Evolutionary conservation across 306 rosid genomes (phyloP), one percentile per base, ranked within the genome.

Genomic region (Prunus padus): DNA sequence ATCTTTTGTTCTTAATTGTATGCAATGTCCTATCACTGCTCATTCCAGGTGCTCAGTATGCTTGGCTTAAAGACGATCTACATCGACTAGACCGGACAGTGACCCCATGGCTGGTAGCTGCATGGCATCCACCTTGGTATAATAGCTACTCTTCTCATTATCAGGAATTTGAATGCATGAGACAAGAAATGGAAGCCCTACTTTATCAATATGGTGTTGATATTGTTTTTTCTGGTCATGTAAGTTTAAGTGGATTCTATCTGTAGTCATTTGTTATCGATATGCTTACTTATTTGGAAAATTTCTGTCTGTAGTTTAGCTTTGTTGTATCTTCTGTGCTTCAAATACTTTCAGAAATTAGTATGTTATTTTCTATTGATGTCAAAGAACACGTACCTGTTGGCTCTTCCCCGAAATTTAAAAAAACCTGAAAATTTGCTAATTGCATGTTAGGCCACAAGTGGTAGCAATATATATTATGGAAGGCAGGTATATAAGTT

Each of bases 101-200:
- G 69, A 93, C 98, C 67, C 95, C 98, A 15, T 93, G 98, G 98
- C 76, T 90, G 33, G 88, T 90, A 46, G 96, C 93, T 60, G 89
- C 96, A 74, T 84, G 89, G 96, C 98, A 93, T 78, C 33, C 98
- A 65, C 98, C 98, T 42, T 93, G 96, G 98, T 93, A 93, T 79
- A 90, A 89, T 75, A 90, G 98, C 80, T 90, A 93, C 77, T 86
- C 95, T 77, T 93, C 95, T 22, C 98, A 93, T 80, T 89, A 93
- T 84, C 98, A 91, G 77, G 96, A 94, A 85, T 93, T 93, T 74
- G 97, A 91, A 81, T 90, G 97, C 77, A 94, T 90, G 98, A 92
- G 97, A 80, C 88, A 83, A 83, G 96, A 91, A 85, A 94, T 94
- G 96, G 98, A 94, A 86, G 87, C 80, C 52, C 88, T 91, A 84